phyloP scores from a whole-genome alignment of 352 stramenopile species.

The Stephanocyclus meneghinianus region DNA sequence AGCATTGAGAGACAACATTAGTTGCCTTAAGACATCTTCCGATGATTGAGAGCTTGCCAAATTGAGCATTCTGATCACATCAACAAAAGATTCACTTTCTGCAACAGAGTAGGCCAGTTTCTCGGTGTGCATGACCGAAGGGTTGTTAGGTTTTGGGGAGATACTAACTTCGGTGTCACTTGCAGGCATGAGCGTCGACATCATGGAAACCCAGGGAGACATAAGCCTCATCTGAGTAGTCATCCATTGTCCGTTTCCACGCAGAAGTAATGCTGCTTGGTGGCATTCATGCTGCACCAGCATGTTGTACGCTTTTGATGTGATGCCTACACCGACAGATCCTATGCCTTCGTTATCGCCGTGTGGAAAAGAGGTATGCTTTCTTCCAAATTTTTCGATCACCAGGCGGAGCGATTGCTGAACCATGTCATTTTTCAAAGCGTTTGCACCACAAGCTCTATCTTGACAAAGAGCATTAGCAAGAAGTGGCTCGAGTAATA shows the following conservation, averaged over 20 bases:
- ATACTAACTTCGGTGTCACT: constrained; percentile 58
- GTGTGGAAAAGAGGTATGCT: constrained; percentile 71
- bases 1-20: constrained; percentile 44
- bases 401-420: constrained; percentile 52
- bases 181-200: constrained; percentile 49
- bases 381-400: constrained; percentile 81
- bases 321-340: constrained; percentile 66
- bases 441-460: constrained; percentile 22
- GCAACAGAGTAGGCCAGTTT: constrained; percentile 55
- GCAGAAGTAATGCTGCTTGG: constrained; percentile 69
- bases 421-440: constrained; percentile 28
- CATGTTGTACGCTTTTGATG: constrained; percentile 65
- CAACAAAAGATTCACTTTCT: constrained; percentile 32
- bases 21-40: constrained; percentile 61
- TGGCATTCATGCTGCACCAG: constrained; percentile 59
- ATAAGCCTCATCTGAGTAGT: constrained; percentile 62
- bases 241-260: constrained; percentile 49
- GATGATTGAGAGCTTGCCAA: constrained; percentile 61
- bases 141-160: constrained; percentile 57
- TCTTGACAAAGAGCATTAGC: constrained; percentile 77
- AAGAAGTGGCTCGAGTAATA: constrained; percentile 79
- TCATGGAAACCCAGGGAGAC: constrained; percentile 70
- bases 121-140: constrained; percentile 52
- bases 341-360: constrained; percentile 70
- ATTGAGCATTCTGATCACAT: constrained; percentile 71